Base-by-base conservation (phyloP, 148 eudicot genomes). In the Pharnaceum exiguum region DNA sequence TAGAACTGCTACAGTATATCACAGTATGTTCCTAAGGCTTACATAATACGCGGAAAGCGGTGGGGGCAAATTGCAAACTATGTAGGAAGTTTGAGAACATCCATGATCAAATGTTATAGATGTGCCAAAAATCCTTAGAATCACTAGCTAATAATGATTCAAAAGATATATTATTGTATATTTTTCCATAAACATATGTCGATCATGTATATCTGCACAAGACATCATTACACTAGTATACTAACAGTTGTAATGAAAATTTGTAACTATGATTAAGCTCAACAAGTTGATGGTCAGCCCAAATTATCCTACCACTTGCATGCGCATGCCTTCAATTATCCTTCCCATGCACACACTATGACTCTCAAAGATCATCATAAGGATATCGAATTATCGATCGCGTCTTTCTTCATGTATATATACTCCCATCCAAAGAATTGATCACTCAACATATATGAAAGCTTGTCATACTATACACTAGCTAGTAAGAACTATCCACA, bases 91-190 rank as follows among this genome's bases (percentile, higher is more conserved):
- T 57, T 10, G 23, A 42, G 31, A 17, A 30, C 32, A 42, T 26
- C 18, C 37, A 57, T 57, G 32, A 26, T 21, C 16, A 18, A 56
- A 57, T 57, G 61, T 28, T 33, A 57, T 17, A 27, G 44, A n/a
- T n/a, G 36, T n/a, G 30, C 60, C 60, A 37, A 30, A 26, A 56
- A n/a, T 56, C 0, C 46, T 56, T 56, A 35, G 47, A 56, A 19
- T n/a, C n/a, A n/a, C n/a, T n/a, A n/a, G n/a, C 19, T 55, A 21
- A 5, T 38, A 19, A 55, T 36, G 24, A 37, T 24, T 15, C 56
- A 30, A 17, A 33, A 4, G 19, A 11, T 26, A 52, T 19, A 32
- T 4, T 52, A 4, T 8, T 11, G 2, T 40, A 31, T 17, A 19
- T 2, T n/a, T 51, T 8, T 29, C 13, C n/a, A 18, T 8, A 52